Evolutionary conservation across 371 early-diverging fungal genomes (phyloP).

Genomic region (Lichtheimia ramosa): DNA sequence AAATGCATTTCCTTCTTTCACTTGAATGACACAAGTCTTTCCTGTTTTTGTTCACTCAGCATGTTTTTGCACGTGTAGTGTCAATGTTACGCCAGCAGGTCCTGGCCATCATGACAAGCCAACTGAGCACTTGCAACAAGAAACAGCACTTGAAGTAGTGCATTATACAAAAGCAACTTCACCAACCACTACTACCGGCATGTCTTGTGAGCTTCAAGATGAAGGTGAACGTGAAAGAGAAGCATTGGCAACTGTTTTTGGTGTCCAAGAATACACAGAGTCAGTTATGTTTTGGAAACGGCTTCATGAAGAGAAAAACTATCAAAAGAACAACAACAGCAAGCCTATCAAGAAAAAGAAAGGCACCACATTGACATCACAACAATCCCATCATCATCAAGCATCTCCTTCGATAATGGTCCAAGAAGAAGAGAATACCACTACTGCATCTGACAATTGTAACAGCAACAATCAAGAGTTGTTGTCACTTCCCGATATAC

Average conservation of each 20-base stretch:
- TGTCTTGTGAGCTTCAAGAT: not conserved
- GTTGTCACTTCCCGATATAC: conserved; percentile 31
- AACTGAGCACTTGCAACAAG: not conserved
- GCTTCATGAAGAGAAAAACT: conserved; percentile 17
- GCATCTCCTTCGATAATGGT: too few species aligned
- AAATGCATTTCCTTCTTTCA: too few species aligned
- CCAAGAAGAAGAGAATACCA: too few species aligned
- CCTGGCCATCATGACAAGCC: too few species aligned
- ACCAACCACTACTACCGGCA: not conserved
- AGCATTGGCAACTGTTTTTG: conserved; percentile 50
- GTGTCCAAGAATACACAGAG: conserved; percentile 46
- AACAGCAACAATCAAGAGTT: not conserved
- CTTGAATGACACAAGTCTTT: too few species aligned
- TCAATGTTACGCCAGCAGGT: too few species aligned
- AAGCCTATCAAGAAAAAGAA: not conserved
- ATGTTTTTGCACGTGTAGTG: too few species aligned
- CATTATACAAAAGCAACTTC: not conserved
- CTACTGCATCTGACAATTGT: not conserved
- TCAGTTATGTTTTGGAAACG: conserved; percentile 48
- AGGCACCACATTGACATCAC: conserved; percentile 4
- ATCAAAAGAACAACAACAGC: conserved; percentile 7
- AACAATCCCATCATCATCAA: not conserved
- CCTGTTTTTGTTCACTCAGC: too few species aligned
- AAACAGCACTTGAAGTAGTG: conserved; percentile 3
- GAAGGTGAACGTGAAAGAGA: conserved; percentile 43